phyloP scores from a whole-genome alignment of 2,329 filamentous ascomycete species.

The Alternaria brassicae region DNA sequence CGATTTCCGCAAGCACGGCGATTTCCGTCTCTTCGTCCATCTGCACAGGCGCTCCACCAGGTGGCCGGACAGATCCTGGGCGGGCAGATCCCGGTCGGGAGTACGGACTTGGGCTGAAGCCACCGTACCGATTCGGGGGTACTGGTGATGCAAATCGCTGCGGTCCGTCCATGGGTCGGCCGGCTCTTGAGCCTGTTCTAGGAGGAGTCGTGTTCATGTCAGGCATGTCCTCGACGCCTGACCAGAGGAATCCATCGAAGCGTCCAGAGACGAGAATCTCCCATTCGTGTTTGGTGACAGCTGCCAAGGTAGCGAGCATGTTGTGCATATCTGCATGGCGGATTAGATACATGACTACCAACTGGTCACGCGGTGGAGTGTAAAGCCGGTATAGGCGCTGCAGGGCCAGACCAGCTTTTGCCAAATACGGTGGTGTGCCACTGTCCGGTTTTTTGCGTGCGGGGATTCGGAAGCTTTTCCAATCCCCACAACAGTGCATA shows the following conservation, averaged over 20 bases:
- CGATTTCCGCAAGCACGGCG: slow-evolving; percentile 85
- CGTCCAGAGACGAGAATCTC: slow-evolving; percentile 92
- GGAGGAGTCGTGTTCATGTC: slow-evolving; percentile 33
- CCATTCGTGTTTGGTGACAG: slow-evolving; percentile 93
- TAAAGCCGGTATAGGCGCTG: slow-evolving; percentile 83
- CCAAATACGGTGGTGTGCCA: slow-evolving; percentile 73
- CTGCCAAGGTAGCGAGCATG: slow-evolving; percentile 83
- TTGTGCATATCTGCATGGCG: slow-evolving; percentile 84
- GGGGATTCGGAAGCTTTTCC: slow-evolving; percentile 59
- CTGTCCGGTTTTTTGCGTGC: slow-evolving; percentile 72
- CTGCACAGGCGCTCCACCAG: slow-evolving; percentile 71
- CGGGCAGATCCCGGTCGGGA: slow-evolving; percentile 31
- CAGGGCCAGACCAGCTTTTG: slow-evolving; percentile 77
- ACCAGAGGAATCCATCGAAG: slow-evolving; percentile 95
- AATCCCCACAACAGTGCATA: slow-evolving; percentile 76
- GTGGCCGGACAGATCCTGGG: slow-evolving; percentile 48
- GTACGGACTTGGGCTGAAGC: slow-evolving; percentile 38
- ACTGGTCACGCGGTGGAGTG: slow-evolving; percentile 79
- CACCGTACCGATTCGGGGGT: slow-evolving; percentile 59
- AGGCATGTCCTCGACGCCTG: slow-evolving; percentile 73
- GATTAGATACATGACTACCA: slow-evolving; percentile 84
- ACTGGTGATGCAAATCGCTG: slow-evolving; percentile 55
- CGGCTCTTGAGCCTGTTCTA: slow-evolving; percentile 43
- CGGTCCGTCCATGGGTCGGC: slow-evolving; percentile 51
- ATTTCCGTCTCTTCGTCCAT: slow-evolving; percentile 95